Conservation (phyloP, 1,284 basidiomycete species). For the Heterobasidion parviporum region DNA sequence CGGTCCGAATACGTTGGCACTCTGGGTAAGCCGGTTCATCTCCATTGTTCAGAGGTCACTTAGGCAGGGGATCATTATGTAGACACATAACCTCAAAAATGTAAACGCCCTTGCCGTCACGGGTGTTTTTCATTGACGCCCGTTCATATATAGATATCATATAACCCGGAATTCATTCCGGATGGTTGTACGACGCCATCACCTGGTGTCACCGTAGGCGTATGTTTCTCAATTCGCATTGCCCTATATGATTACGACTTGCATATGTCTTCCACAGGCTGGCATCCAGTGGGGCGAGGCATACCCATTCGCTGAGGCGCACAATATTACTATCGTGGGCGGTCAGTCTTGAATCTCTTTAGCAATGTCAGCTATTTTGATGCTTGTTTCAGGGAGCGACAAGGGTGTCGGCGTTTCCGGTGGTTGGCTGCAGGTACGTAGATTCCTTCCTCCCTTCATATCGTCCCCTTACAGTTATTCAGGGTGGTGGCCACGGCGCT, state of each 20-base stretch:
- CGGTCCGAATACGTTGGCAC: constrained; percentile 10
- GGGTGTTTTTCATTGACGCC: neutral
- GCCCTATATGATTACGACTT: neutral
- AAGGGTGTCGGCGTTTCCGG: constrained; percentile 17
- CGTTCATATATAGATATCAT: constrained; percentile 2
- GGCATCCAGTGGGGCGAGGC: constrained; percentile 33
- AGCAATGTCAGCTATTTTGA: neutral
- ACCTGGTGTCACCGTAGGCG: constrained; percentile 4
- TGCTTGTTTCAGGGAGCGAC: constrained; percentile 7
- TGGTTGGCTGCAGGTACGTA: constrained; percentile 16
- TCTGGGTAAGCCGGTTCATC: constrained; percentile 7
- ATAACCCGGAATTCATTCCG: constrained; percentile 1
- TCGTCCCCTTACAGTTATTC: neutral
- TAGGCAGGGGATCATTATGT: neutral
- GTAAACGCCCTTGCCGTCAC: neutral
- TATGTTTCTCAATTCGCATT: neutral
- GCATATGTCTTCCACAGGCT: constrained; percentile 19
- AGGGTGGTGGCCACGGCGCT: constrained; percentile 18
- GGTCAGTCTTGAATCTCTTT: constrained; percentile 9
- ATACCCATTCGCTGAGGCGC: constrained; percentile 20
- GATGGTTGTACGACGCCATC: constrained; percentile 1
- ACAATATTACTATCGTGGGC: constrained; percentile 22
- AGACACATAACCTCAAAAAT: constrained; percentile 7
- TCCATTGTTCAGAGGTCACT: neutral
- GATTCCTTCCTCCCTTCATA: neutral